Base-by-base conservation (phyloP, 768 basidiomycete genomes). In the Crassisporium funariophilum region DNA sequence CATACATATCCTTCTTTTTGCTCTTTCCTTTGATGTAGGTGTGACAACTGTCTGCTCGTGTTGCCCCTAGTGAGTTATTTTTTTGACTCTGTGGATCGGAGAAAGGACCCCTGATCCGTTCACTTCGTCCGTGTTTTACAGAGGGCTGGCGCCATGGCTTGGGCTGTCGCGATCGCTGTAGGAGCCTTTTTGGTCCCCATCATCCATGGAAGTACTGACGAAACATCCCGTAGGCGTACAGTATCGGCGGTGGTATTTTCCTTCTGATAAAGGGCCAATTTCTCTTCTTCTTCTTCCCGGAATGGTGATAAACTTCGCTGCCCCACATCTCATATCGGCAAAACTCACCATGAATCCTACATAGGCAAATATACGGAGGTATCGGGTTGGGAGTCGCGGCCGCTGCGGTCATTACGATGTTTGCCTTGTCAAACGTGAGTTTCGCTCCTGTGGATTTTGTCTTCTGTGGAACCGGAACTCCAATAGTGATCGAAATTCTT, bases 31-130 rank as follows among this genome's bases (percentile, higher is more conserved):
- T 36, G 27, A 41, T 44, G 22, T 46, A 87, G 85, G 86, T 89
- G 86, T 73, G 86, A 88, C 71, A 87, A 87, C 67, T 89, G 85
- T 69, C 71, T 86, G 47, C 78, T 88, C 47, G 70, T 87, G 49
- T 71, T 89, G 49, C 86, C 86, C 60, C 74, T 88, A 67, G 87
- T 86, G 59, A 62, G 83, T 61, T 39, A 46, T 53, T 56, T 36
- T 10, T 49, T 44, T 45, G 37, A 41, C 46, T 47, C 40, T 52
- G 25, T 44, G 35, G 24, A 42, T 47, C 45, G 52, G 50, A 55
- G 53, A 33, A 48, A 49, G 27, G 40, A 27, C 50, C 55, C 34
- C 55, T 69, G 60, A 68, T 61, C 60, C 54, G 61, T 56, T 49
- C 48, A 64, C 49, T 57, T 53, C 52, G 58, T 48, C 58, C 58